These are phyloP conservation scores for Talaromyces sp. DNA, from an alignment of 2,329 filamentous ascomycete genomes.

Conservation along the genomic window DNA sequence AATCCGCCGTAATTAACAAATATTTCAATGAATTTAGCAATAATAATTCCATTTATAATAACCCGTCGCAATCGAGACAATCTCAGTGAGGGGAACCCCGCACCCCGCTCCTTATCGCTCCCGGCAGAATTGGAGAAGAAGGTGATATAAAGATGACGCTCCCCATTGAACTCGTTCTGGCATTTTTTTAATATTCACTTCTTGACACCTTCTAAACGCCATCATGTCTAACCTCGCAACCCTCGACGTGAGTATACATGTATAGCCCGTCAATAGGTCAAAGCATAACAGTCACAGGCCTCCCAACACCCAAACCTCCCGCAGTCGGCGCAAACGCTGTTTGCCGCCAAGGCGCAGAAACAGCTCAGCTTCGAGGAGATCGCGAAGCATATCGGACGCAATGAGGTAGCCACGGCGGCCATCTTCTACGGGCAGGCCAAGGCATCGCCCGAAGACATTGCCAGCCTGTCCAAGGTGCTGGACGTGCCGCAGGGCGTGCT, in stretches of 20 bases:
- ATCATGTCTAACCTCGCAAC: constrained; percentile 39
- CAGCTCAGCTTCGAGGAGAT: constrained; percentile 76
- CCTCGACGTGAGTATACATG: constrained; percentile 33
- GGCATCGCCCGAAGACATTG: constrained; percentile 65
- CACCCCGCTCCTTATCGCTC: neutral
- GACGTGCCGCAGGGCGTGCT: constrained; percentile 56
- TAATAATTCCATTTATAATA: no score
- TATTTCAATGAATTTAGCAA: neutral
- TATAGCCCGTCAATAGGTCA: neutral
- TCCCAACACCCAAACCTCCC: constrained; percentile 58
- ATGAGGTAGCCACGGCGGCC: constrained; percentile 79
- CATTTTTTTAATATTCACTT: neutral
- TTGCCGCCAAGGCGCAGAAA: constrained; percentile 72
- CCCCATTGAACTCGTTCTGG: neutral
- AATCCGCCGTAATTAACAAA: no score
- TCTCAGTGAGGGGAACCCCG: constrained; percentile 1
- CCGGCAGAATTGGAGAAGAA: neutral
- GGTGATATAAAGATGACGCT: neutral
- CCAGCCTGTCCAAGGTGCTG: constrained; percentile 63
- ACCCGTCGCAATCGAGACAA: neutral
- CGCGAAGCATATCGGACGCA: constrained; percentile 66
- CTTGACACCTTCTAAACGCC: neutral
- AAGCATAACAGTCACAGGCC: constrained; percentile 16
- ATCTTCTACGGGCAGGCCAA: constrained; percentile 86
- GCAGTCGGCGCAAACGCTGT: constrained; percentile 66